Percentiles rank a stretch among this genome's conserved stretches.
Conservation (phyloP, 192 early-diverging fungal species). For the Rhizophagus sp. region DNA sequence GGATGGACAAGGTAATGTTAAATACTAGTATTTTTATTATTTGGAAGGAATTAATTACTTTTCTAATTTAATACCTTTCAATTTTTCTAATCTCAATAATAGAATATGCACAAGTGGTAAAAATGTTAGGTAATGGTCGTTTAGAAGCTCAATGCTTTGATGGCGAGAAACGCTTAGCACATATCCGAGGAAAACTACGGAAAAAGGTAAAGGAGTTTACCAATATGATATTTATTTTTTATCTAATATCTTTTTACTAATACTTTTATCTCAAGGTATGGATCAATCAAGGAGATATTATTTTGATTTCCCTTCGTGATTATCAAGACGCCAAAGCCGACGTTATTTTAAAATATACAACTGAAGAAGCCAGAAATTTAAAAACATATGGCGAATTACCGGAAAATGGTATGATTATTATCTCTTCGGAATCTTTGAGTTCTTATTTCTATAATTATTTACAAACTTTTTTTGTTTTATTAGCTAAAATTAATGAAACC, state of each 20-base stretch:
- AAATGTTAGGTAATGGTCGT: slow-evolving; percentile 97
- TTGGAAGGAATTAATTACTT: background rate
- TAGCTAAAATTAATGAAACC: slow-evolving; percentile 80
- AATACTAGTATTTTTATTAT: too few relatives aligned
- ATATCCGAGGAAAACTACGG: slow-evolving; percentile 97
- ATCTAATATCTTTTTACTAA: background rate
- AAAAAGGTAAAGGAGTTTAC: slow-evolving; percentile 72
- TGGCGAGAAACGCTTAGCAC: slow-evolving; percentile 86
- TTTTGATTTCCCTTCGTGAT: slow-evolving; percentile 87
- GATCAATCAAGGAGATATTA: slow-evolving; percentile 90
- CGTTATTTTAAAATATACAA: slow-evolving; percentile 93
- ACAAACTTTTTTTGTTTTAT: slow-evolving; percentile 19
- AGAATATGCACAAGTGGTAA: slow-evolving; percentile 93
- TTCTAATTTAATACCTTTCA: background rate
- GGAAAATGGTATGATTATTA: slow-evolving; percentile 61
- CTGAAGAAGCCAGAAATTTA: slow-evolving; percentile 92
- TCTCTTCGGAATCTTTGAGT: background rate
- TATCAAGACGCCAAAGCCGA: slow-evolving; percentile 94
- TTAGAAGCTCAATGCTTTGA: slow-evolving; percentile 89
- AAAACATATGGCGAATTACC: slow-evolving; percentile 95
- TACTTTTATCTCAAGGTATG: slow-evolving; percentile 52
- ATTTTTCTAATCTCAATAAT: background rate
- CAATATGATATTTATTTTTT: background rate
- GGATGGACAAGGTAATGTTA: slow-evolving; percentile 79
- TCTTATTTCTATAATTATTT: background rate